These are phyloP conservation scores for Calonectria hawksworthii DNA, from an alignment of 2,329 filamentous ascomycete genomes.

Conservation along the genomic window DNA sequence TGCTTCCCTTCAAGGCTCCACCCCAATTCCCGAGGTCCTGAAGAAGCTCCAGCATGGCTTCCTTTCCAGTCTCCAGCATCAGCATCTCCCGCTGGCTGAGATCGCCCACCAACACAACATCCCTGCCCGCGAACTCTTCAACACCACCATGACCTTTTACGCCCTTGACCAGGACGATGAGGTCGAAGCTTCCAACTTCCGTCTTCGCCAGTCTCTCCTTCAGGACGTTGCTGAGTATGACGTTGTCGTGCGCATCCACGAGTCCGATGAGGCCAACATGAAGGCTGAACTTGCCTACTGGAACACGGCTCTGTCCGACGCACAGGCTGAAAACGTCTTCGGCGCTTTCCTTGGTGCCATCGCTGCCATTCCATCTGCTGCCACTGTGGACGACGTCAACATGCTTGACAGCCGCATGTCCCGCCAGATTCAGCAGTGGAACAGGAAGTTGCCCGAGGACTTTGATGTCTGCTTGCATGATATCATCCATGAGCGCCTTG, in stretches of 20 bases:
- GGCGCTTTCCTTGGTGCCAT: neutral
- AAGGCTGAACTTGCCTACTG: slow-evolving; percentile 3
- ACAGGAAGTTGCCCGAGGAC: neutral
- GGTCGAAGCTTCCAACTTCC: neutral
- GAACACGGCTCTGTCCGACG: neutral
- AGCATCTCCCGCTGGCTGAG: neutral
- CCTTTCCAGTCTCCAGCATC: neutral
- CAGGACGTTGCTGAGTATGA: slow-evolving; percentile 1
- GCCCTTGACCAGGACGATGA: slow-evolving; percentile 1
- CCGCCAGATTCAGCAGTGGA: neutral
- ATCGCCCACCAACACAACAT: slow-evolving; percentile 6
- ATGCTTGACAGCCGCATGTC: neutral
- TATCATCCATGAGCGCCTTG: neutral
- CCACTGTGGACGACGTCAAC: neutral
- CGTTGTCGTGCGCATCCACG: neutral
- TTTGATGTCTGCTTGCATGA: neutral
- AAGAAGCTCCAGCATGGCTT: slow-evolving; percentile 7
- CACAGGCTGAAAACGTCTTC: neutral
- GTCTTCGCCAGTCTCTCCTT: neutral
- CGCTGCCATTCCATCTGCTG: neutral
- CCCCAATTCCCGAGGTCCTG: neutral
- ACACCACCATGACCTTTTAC: slow-evolving; percentile 8
- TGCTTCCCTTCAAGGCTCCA: neutral
- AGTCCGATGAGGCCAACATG: slow-evolving; percentile 2
- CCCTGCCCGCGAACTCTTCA: neutral